phyloP scores from a whole-genome alignment of 169 alveolate species.

The Plasmodium knowlesi region DNA sequence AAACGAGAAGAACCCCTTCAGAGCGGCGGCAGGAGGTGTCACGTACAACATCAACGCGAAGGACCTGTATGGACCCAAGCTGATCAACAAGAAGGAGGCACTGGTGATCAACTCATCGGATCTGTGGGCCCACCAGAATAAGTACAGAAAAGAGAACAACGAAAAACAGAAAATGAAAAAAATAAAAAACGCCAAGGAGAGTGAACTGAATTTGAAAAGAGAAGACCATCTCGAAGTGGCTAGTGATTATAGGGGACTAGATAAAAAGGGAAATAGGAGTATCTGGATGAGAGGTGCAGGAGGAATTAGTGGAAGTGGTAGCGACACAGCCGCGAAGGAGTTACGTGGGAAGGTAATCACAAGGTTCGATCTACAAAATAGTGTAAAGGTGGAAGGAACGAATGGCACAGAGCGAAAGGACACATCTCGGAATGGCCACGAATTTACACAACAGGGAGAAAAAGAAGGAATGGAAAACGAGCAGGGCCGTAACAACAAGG shows the following conservation, averaged over 20 bases:
- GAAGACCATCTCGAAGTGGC: neutral
- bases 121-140: slow-evolving; percentile 82
- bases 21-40: neutral
- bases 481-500: neutral
- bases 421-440: neutral
- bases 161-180: slow-evolving; percentile 55
- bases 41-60: slow-evolving; percentile 28
- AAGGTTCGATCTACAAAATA: neutral
- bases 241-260: neutral
- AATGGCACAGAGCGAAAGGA: neutral
- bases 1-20: neutral
- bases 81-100: slow-evolving; percentile 73
- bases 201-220: slow-evolving; percentile 17
- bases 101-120: slow-evolving; percentile 81
- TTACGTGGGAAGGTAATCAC: neutral
- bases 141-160: slow-evolving; percentile 62
- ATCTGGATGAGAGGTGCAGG: neutral
- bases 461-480: neutral
- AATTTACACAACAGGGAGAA: neutral
- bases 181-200: slow-evolving; percentile 40
- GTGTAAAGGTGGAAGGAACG: neutral
- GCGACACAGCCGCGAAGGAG: neutral
- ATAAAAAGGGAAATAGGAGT: neutral
- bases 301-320: neutral
- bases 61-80: slow-evolving; percentile 35